Evolutionary conservation across 495 filamentous ascomycete genomes (phyloP).

Genomic region (Immersiella caudata): DNA sequence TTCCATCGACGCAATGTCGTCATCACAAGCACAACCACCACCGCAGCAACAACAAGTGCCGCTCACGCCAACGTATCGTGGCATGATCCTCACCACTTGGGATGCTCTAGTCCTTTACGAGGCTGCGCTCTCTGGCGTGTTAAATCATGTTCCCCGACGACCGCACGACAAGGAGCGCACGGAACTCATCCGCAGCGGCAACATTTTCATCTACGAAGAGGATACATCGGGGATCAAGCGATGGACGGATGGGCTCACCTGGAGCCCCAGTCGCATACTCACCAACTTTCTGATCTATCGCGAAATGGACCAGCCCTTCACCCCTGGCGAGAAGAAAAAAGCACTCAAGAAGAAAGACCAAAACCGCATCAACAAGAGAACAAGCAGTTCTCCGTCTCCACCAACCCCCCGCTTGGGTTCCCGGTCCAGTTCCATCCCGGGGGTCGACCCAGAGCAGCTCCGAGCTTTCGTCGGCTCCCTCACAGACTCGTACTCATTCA

Average conservation of each 20-base stretch:
- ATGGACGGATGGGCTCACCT: constrained; percentile 89
- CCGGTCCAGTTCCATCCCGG: no score
- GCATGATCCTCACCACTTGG: constrained; percentile 70
- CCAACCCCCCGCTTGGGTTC: no score
- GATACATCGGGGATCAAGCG: constrained; percentile 86
- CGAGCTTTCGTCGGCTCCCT: constrained; percentile 78
- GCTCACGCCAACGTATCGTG: constrained; percentile 57
- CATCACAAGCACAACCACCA: no score
- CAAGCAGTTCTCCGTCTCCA: no score
- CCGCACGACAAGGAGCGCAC: constrained; percentile 78
- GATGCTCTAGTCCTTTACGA: constrained; percentile 79
- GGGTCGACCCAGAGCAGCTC: background rate
- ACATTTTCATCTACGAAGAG: constrained; percentile 89
- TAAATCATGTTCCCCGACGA: constrained; percentile 75
- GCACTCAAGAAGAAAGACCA: constrained; percentile 68
- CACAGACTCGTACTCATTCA: constrained; percentile 86
- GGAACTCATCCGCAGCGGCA: constrained; percentile 75
- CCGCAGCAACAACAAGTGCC: background rate
- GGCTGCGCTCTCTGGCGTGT: constrained; percentile 66
- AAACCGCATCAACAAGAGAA: background rate
- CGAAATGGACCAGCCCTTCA: constrained; percentile 78
- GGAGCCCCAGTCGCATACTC: constrained; percentile 88
- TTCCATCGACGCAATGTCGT: no score
- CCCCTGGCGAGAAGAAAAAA: constrained; percentile 85
- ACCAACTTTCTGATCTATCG: constrained; percentile 90